Conservation (phyloP, 257 asterid genomes). For the Dorcoceras hygrometricum region DNA sequence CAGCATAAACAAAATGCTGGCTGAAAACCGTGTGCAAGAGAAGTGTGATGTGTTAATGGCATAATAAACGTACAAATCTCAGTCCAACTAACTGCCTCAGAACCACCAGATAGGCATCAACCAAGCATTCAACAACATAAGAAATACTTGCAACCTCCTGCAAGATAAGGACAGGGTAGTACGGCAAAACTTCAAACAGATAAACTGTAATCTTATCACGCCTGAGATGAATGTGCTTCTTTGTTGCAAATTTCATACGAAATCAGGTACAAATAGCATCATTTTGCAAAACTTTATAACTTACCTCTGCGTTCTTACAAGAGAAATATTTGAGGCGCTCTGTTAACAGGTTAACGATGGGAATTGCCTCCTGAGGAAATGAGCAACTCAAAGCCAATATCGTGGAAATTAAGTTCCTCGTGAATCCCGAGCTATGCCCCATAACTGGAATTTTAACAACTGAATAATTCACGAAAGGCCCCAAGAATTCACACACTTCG, state of each 20-base stretch:
- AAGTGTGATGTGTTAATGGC: constrained; percentile 13
- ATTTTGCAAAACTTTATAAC: constrained; percentile 29
- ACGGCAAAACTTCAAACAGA: constrained; percentile 11
- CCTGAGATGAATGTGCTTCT: constrained; percentile 15
- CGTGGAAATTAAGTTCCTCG: constrained; percentile 55
- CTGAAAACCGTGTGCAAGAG: constrained; percentile 9
- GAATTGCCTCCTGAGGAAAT: constrained; percentile 65
- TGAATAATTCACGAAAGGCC: constrained; percentile 73
- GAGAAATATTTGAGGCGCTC: constrained; percentile 57
- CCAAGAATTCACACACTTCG: constrained; percentile 73
- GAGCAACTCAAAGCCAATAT: constrained; percentile 73
- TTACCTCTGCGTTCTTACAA: constrained; percentile 68
- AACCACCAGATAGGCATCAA: constrained; percentile 71
- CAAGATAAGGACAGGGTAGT: constrained; percentile 24
- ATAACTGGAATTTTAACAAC: constrained; percentile 45
- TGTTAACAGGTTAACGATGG: constrained; percentile 58
- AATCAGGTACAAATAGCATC: constrained; percentile 12
- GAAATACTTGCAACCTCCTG: constrained; percentile 58
- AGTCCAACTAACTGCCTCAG: constrained; percentile 63
- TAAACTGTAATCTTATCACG: constrained; percentile 10
- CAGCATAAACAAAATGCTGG: constrained; percentile 15
- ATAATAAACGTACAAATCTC: constrained; percentile 54
- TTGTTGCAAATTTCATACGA: constrained; percentile 17
- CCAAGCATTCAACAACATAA: constrained; percentile 51
- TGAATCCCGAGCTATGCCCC: constrained; percentile 40